Evolutionary conservation across 1,284 basidiomycete genomes (phyloP).

Genomic region (Porogramme epimiltina): DNA sequence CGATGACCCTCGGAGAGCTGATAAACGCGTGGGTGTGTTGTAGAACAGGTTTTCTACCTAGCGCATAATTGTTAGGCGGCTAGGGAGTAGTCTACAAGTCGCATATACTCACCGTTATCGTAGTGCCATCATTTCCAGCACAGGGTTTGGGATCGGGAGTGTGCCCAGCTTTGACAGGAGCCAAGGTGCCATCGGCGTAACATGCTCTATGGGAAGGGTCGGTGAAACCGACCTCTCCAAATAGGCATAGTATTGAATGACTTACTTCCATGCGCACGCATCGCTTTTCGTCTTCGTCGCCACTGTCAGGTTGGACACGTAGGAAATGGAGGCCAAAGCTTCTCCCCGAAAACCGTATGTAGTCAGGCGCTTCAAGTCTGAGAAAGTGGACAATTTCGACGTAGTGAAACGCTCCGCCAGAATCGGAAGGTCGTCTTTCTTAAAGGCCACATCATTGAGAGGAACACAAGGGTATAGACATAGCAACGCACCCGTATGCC

Average conservation of each 20-base stretch:
- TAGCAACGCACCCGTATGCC: slow-evolving; percentile 78
- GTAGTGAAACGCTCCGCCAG: slow-evolving; percentile 97
- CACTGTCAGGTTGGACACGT: slow-evolving; percentile 89
- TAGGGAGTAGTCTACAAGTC: too few relatives aligned
- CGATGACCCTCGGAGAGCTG: slow-evolving; percentile 82
- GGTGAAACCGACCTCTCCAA: too few relatives aligned
- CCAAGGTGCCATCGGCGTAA: slow-evolving; percentile 77
- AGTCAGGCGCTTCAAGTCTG: slow-evolving; percentile 82
- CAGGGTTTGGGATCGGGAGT: slow-evolving; percentile 82
- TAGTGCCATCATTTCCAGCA: slow-evolving; percentile 94
- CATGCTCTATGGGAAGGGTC: slow-evolving; percentile 55
- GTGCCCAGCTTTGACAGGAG: slow-evolving; percentile 68
- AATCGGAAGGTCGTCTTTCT: slow-evolving; percentile 81
- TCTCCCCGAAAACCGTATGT: slow-evolving; percentile 99
- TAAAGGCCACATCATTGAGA: slow-evolving; percentile 19
- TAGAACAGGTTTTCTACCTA: slow-evolving; percentile 97
- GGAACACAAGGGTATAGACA: too few relatives aligned
- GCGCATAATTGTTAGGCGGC: too few relatives aligned
- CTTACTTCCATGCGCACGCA: slow-evolving; percentile 88
- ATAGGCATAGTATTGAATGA: slow-evolving; percentile 10
- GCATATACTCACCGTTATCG: slow-evolving; percentile 67
- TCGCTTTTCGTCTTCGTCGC: slow-evolving; percentile 86
- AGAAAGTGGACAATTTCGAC: slow-evolving; percentile 87
- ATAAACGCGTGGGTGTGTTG: slow-evolving; percentile 88
- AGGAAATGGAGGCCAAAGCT: slow-evolving; percentile 95